Evolutionary conservation across 257 asterid genomes (phyloP), one percentile per base, ranked within the genome.

Genomic region (Solanum pimpinellifolium): DNA sequence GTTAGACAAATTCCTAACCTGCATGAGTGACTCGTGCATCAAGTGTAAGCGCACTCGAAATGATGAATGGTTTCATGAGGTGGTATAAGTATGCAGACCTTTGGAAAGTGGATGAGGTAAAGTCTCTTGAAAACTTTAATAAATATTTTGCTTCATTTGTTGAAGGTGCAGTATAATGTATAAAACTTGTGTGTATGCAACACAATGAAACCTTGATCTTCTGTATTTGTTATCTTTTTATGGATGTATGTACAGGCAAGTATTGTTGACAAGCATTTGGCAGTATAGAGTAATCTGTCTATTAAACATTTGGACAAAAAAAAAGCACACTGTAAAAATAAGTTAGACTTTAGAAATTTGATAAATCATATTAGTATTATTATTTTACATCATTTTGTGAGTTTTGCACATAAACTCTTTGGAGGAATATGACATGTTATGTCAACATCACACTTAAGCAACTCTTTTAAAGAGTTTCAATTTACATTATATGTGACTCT

Each of bases 11-110:
- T 93, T 96, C 18, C 2, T 91, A 5, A 93, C 94, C 4, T 96
- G 98, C 91, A 92, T 92, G 94, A 83, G 86, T 6, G 90, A 89
- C 20, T 83, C 93, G 3, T 94, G 98, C 91, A 76, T 87, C 33
- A 93, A 90, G 93, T 96, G 98, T 85, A 91, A 94, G 68, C 91
- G 95, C 12, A 90, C 95, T 1, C 92, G 89, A 93, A 72, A 80
- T 7, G 98, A 96, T 21, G 96, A 94, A 66, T 98, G 98, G 83
- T 86, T 87, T 93, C 86, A 89, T 96, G 37, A 92, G 98, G 93
- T 96, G 98, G 98, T 92, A 94, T 90, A 94, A 88, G 91, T 96
- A 94, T 70, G 98, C 92, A 88, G 94, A 94, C 82, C 93, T 93
- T 20, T 95, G 96, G 98, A 94, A 91, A 86, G 94, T 44, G 14